Evolutionary conservation across 805 yeast species (phyloP), one percentile per base, ranked within the genome.

Genomic region (Torulaspora quercuum): DNA sequence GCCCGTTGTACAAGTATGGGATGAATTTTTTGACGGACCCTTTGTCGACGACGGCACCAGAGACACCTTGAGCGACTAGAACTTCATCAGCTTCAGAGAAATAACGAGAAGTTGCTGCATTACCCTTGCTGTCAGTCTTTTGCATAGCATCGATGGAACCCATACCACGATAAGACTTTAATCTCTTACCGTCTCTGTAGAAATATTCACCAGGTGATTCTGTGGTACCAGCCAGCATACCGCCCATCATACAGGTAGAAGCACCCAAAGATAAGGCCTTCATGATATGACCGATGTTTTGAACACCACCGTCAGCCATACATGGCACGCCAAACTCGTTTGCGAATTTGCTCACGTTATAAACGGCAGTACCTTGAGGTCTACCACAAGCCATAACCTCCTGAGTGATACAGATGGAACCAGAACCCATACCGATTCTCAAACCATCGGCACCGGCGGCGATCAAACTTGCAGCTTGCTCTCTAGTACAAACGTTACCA

Each of bases 341-440:
- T 50, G 97, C 94, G 62, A 92, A 89, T 72, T 90, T 89, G 48
- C 92, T 75, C 38, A 92, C 98, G 51, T 79, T 82, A 75, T 78
- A 89, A 37, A 92, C 97, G 44, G 98, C 98, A 50, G 97, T 88
- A 70, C 97, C 98, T 74, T 92, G 98, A 45, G 98, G 98, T 76
- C 98, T 88, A 70, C 98, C 98, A 71, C 96, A 95, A 35, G 98
- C 98, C 98, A 92, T 92, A 44, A 92, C 98, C 72, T 92, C 98
- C 73, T 92, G 98, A 36, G 98, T 92, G 64, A 92, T 92, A 77
- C 98, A 92, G 64, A 94, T 94, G 46, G 97, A 87, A 59, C 98
- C 98, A 21, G 97, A 86, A 63, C 98, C 98, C 98, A 92, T 92
- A 72, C 98, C 98, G 53, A 92, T 90, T 77, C 97, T 87, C 58